These are phyloP conservation scores for Hymenoscyphus fraxineus DNA, from an alignment of 2,329 filamentous ascomycete genomes.

Conservation along the genomic window DNA sequence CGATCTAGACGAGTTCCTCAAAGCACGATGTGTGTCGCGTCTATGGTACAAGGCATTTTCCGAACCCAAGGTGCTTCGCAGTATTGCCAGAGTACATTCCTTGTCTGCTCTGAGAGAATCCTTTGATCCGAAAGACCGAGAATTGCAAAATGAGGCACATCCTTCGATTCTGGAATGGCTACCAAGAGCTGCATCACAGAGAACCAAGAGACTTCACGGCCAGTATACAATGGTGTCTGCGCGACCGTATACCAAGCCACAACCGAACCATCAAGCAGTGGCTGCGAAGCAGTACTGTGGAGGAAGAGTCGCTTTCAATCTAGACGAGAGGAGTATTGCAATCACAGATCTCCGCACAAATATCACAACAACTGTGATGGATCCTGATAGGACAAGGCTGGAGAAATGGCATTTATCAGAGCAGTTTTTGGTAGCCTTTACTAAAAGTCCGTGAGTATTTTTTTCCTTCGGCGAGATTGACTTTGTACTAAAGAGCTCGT, in stretches of 20 bases:
- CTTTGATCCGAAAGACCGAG: not conserved
- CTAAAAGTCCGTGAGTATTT: constrained; percentile 10
- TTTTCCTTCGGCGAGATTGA: not conserved
- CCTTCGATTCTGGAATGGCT: constrained; percentile 7
- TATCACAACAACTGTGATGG: not conserved
- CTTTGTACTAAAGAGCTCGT: not conserved
- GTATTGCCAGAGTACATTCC: constrained; percentile 11
- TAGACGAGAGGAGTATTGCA: constrained; percentile 8
- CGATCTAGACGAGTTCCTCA: constrained; percentile 25
- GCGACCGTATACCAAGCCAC: constrained; percentile 3
- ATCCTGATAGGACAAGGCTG: constrained; percentile 14
- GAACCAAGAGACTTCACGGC: constrained; percentile 11
- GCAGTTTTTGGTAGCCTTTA: constrained; percentile 18
- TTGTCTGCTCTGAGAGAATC: not conserved
- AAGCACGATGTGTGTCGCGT: constrained; percentile 23
- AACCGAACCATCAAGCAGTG: not conserved
- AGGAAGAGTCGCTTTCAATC: constrained; percentile 22
- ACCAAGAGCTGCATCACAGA: constrained; percentile 6
- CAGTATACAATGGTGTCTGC: constrained; percentile 6
- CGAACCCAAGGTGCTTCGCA: constrained; percentile 16
- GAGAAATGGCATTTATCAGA: constrained; percentile 22
- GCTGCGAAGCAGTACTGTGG: constrained; percentile 21
- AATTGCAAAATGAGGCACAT: not conserved
- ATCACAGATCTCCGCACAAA: constrained; percentile 19
- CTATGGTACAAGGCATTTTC: constrained; percentile 25